Evolutionary conservation across 371 early-diverging fungal genomes (phyloP).

Genomic region (Smittium culicis): DNA sequence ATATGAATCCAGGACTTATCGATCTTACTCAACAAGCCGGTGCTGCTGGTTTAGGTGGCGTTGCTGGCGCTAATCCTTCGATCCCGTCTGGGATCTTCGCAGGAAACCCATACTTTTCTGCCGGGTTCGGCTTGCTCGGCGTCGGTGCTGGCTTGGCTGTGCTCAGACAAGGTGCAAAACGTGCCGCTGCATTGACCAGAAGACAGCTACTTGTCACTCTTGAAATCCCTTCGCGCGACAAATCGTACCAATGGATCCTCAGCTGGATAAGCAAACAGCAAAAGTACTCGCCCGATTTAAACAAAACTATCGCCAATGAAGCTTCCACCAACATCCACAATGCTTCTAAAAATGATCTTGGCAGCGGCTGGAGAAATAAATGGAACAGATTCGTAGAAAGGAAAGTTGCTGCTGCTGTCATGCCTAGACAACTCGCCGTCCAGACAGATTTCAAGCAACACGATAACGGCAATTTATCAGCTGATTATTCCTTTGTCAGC

Average conservation of each 20-base stretch:
- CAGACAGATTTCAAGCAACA: constrained; percentile 76
- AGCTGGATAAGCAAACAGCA: constrained; percentile 54
- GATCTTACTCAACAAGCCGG: background rate
- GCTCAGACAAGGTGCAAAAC: constrained; percentile 51
- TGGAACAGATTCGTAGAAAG: constrained; percentile 19
- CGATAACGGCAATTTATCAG: constrained; percentile 77
- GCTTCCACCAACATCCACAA: background rate
- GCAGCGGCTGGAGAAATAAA: background rate
- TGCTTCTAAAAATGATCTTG: background rate
- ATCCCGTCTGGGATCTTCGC: constrained; percentile 15
- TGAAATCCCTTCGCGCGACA: constrained; percentile 89
- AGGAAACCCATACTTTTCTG: constrained; percentile 82
- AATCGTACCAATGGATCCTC: constrained; percentile 83
- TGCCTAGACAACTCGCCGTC: constrained; percentile 66
- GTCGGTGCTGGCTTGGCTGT: constrained; percentile 73
- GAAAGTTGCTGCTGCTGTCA: constrained; percentile 25
- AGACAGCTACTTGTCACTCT: constrained; percentile 75
- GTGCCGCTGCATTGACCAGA: constrained; percentile 49
- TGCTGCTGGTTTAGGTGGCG: background rate
- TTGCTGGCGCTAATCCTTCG: background rate
- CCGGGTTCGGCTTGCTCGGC: constrained; percentile 86
- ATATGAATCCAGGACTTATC: background rate
- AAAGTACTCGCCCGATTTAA: background rate
- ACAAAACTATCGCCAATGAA: background rate
- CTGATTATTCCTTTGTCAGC: constrained; percentile 75